Evolutionary conservation across 208 protist genomes (phyloP).

Genomic region (Leishmania mexicana): DNA sequence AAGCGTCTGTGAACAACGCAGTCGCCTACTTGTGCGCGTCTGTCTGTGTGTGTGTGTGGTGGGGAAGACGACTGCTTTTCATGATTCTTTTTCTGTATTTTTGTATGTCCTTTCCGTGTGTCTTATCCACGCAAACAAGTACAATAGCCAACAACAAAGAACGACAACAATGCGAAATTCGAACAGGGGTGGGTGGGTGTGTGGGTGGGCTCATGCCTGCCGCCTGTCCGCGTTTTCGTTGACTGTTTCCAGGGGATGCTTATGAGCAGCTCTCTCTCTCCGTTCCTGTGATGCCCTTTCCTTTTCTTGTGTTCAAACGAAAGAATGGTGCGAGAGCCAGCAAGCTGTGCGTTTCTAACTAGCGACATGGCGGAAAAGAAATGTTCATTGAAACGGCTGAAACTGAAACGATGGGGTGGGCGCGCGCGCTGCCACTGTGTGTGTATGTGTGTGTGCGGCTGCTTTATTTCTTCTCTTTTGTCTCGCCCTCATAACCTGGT

Average conservation of each 20-base stretch:
- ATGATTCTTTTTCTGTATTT: neutral
- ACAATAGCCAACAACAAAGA: neutral
- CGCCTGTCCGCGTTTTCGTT: neutral
- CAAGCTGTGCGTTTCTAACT: neutral
- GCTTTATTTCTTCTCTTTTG: too few relatives aligned
- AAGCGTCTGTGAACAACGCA: neutral
- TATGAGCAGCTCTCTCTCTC: neutral
- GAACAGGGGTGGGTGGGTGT: too few relatives aligned
- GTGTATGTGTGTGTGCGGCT: neutral
- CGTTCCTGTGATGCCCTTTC: neutral
- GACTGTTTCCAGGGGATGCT: neutral
- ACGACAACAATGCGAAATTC: neutral
- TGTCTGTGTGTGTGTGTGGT: neutral
- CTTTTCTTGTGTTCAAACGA: neutral
- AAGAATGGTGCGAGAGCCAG: neutral
- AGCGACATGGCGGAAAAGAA: neutral
- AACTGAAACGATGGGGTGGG: neutral
- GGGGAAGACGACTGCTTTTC: neutral
- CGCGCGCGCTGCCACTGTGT: neutral
- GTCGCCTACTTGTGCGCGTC: neutral
- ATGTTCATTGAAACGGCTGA: neutral
- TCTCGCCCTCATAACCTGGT: too few relatives aligned
- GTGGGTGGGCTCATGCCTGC: neutral
- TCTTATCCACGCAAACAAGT: neutral
- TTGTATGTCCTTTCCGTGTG: neutral